Base-by-base conservation (phyloP, 2,329 filamentous ascomycete species). In the Xylaria hypoxylon region DNA sequence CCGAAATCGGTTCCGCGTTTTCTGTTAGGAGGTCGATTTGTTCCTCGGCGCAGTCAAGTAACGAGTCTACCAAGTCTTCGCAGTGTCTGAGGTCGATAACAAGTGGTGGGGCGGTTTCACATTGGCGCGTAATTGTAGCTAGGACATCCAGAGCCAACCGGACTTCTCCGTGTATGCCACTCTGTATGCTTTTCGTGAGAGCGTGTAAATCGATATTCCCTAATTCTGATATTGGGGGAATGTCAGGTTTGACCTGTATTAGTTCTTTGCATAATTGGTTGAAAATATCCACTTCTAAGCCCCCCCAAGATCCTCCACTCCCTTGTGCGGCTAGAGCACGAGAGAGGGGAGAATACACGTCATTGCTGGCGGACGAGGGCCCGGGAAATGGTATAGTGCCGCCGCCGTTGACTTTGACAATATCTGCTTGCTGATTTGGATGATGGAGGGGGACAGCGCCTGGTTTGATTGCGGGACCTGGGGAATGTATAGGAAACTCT, bases 181-280 rank as follows among this genome's bases (percentile, higher is more conserved):
- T 96, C 76, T 97, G 94, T 42, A 99, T 82, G 74, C 93, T 94
- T 83, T 94, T 91, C 0, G 91, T 97, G 45, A 99, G 84, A 22
- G 95, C 94, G 71, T 94, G 91, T 31, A 98, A 90, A 75, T 99
- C 95, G 69, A 98, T 92, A 22, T 93, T 86, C 8, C 95, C 96
- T 59, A 98, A 85, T 73, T 98, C 94, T 24, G 86, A 82, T 19
- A 94, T 84, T 2, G 84, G 82, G 0, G 96, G 95, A 42, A 94
- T 85, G 63, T 92, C 90, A 0, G 94, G 93, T 74, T 90, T 92
- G 73, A 89, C 84, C 50, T 85, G 84, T 56, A 89, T 82, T 42
- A 97, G 84, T 52, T 92, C 88, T 38, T 86, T 83, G 5, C 91
- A 90, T 56, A 94, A 78, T 56, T 87, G 86, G 61, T 83, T 84